Percentiles rank a stretch among this genome's conserved stretches.
These are phyloP conservation scores for Pochonia chlamydosporia DNA, from an alignment of 2,329 filamentous ascomycete genomes.

Conservation along the genomic window DNA sequence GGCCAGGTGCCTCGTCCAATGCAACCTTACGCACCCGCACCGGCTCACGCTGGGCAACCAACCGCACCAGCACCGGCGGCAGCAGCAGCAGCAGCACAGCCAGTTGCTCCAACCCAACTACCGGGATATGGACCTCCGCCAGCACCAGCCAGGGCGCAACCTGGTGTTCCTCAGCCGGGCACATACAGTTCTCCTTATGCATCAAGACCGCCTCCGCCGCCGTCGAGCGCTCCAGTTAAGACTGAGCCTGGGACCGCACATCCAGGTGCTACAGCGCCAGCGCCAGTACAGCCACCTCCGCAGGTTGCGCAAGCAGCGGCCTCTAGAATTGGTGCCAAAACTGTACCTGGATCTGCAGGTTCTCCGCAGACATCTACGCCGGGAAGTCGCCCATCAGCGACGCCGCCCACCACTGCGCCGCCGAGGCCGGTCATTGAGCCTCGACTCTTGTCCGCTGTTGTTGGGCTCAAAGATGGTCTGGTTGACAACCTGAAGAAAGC, in stretches of 20 bases:
- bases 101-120: constrained; percentile 27
- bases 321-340: background rate
- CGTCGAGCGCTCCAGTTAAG: constrained; percentile 20
- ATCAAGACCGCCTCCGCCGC: constrained; percentile 26
- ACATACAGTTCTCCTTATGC: constrained; percentile 33
- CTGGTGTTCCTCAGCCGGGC: constrained; percentile 24
- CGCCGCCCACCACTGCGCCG: constrained; percentile 20
- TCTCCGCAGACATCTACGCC: constrained; percentile 11
- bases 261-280: constrained; percentile 8
- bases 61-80: constrained; percentile 10
- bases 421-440: constrained; percentile 37
- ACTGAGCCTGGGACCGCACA: constrained; percentile 20
- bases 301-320: constrained; percentile 9
- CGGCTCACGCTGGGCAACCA: constrained; percentile 13
- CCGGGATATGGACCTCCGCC: constrained; percentile 29
- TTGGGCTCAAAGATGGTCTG: constrained; percentile 41
- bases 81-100: constrained; percentile 18
- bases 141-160: constrained; percentile 27
- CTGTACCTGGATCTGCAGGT: constrained; percentile 11
- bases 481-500: constrained; percentile 39
- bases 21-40: constrained; percentile 19
- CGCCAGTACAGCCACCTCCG: constrained; percentile 12
- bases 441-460: constrained; percentile 34
- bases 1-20: constrained; percentile 21
- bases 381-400: constrained; percentile 17